Conservation (phyloP, 441 rosid species). For the Pelargonium fulgidum region DNA sequence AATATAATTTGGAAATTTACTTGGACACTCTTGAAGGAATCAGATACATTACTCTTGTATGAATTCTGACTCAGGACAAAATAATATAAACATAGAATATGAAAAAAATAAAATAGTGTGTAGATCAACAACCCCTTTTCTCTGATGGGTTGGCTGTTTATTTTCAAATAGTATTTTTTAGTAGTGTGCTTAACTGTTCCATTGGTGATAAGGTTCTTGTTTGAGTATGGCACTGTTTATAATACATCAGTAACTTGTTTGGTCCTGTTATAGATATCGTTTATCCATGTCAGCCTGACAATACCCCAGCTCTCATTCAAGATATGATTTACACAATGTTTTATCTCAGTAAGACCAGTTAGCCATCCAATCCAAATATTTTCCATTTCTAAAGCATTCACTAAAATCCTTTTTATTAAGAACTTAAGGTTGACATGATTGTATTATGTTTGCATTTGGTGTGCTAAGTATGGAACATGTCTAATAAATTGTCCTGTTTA, state of each 20-base stretch:
- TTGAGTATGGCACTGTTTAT: neutral
- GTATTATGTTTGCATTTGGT: neutral
- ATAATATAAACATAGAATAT: neutral
- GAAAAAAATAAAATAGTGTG: neutral
- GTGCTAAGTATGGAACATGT: neutral
- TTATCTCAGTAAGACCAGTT: no score
- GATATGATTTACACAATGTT: no score
- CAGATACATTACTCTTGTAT: neutral
- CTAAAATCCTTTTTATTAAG: neutral
- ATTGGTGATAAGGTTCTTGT: slow-evolving; percentile 1
- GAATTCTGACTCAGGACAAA: neutral
- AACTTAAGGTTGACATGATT: neutral
- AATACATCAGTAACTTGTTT: neutral
- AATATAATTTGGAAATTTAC: neutral
- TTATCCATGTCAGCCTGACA: neutral
- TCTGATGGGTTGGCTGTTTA: neutral
- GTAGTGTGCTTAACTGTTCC: slow-evolving; percentile 5
- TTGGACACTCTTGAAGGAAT: neutral
- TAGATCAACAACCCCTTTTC: neutral
- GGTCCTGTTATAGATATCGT: no score
- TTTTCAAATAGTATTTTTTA: neutral
- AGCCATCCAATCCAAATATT: no score
- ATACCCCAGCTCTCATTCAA: no score
- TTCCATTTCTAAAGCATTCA: no score
- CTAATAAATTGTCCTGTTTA: neutral